Percentiles rank a stretch among this genome's conserved stretches.
These are phyloP conservation scores for Vitis cinerea DNA, from an alignment of 164 flowering plant genomes.

Conservation along the genomic window DNA sequence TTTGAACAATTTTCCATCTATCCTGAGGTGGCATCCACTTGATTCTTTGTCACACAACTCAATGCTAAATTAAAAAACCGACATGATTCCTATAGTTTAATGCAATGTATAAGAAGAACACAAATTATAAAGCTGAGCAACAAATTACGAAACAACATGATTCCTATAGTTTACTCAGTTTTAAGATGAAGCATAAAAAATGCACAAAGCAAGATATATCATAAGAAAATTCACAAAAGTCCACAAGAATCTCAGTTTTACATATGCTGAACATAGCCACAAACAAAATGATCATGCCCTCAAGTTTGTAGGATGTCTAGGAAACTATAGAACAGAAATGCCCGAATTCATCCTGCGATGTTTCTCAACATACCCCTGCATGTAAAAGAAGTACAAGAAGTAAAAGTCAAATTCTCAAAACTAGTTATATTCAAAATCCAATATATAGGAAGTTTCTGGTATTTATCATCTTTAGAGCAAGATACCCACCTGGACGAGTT, in stretches of 20 bases:
- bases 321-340: slow-evolving; percentile 20
- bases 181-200: background rate
- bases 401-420: slow-evolving; percentile 10
- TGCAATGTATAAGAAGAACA: too few relatives aligned
- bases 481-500: slow-evolving; percentile 78
- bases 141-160: background rate
- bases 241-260: background rate
- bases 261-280: background rate
- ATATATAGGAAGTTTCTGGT: background rate
- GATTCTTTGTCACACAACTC: too few relatives aligned
- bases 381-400: slow-evolving; percentile 21
- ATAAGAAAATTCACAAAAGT: slow-evolving; percentile 1
- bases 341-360: slow-evolving; percentile 29
- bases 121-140: too few relatives aligned
- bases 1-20: too few relatives aligned
- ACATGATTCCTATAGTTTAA: too few relatives aligned
- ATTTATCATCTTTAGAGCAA: slow-evolving; percentile 7
- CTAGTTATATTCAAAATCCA: background rate
- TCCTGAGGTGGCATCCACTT: too few relatives aligned
- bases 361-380: slow-evolving; percentile 82
- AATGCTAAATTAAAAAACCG: too few relatives aligned
- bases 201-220: background rate
- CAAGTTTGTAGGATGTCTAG: background rate
- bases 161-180: background rate
- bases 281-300: slow-evolving; percentile 11